Conservation (phyloP, 2,329 filamentous ascomycete genomes). For the Tolypocladium guangdongense region DNA sequence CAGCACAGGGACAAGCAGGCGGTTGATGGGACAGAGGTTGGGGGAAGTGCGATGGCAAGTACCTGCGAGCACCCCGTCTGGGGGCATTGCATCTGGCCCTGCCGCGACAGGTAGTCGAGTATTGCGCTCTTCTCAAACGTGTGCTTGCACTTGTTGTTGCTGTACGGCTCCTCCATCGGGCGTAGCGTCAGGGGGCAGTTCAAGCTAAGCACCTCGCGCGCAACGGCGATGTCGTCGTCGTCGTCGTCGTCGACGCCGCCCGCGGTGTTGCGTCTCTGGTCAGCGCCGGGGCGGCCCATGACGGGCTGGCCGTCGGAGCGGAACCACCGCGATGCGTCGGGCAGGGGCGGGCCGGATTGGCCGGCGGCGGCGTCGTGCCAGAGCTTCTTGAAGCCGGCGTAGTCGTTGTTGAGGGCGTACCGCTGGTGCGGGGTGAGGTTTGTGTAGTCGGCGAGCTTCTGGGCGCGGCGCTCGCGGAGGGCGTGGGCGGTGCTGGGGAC, state of each 20-base stretch:
- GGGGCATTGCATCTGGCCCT: conserved; percentile 44
- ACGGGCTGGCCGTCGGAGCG: conserved; percentile 31
- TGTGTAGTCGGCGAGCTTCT: conserved; percentile 31
- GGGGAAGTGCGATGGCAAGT: conserved; percentile 8
- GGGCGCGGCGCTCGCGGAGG: conserved; percentile 23
- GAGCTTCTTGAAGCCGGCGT: conserved; percentile 45
- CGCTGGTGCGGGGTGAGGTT: conserved; percentile 30
- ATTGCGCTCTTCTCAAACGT: conserved; percentile 60
- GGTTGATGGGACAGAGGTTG: background rate
- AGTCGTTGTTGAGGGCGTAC: conserved; percentile 47
- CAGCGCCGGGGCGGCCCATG: conserved; percentile 13
- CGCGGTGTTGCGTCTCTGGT: background rate
- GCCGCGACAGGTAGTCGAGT: conserved; percentile 37
- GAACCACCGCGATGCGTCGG: conserved; percentile 46
- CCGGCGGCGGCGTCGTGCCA: conserved; percentile 44
- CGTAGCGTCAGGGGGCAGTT: conserved; percentile 60
- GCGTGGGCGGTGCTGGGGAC: conserved; percentile 17
- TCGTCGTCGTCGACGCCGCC: conserved; percentile 37
- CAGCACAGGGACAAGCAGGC: background rate
- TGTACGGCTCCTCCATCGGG: conserved; percentile 55
- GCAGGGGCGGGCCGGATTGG: conserved; percentile 37
- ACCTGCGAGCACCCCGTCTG: conserved; percentile 53
- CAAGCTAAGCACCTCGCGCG: conserved; percentile 50
- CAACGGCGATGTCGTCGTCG: conserved; percentile 60
- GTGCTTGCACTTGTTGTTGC: conserved; percentile 57